Evolutionary conservation across 257 asterid species (phyloP), one percentile per base, ranked within the genome.

Genomic region (Ocimum tenuiflorum): DNA sequence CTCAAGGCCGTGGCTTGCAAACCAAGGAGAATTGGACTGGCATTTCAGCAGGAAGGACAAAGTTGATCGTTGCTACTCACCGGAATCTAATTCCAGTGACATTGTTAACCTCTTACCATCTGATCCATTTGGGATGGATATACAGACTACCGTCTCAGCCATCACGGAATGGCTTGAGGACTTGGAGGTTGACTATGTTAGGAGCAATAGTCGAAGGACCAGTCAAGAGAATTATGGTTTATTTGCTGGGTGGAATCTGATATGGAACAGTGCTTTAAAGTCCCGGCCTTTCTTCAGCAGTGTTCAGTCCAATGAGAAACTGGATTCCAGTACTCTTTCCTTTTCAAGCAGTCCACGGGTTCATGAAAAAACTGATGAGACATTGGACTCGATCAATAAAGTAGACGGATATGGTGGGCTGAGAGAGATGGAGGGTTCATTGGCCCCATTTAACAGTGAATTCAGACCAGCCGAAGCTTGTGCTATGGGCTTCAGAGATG

Each of bases 91-190:
- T 15, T 45, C 81, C 3, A 66, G 77, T 36, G 95, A 89, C 56
- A 76, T 89, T 41, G 71, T 69, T 39, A 94, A 89, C 72, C 88
- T 77, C 51, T 77, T 92, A 65, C 99, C 99, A 38, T 73, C 87
- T 12, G 99, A 92, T 82, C 99, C 99, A 18, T 92, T 92, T 77
- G 97, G 79, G 36, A 92, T 92, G 99, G 95, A 82, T 60, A 82
- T 89, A 49, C 59, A 80, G 75, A 75, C 84, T 20, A 86, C 97
- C 31, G 36, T 88, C 71, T 84, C 96, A 7, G 97, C 96, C 42
- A 75, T 91, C 71, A 82, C 86, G 1, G 86, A 89, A 48, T 88
- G 88, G 95, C 87, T 91, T 56, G 88, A 80, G 79, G 88, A 80
- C 69, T 73, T 87, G 81, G 87, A 81, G 54, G 76, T 72, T 59